A percentile compares a stretch with the other conserved stretches of the same genome.
Evolutionary conservation across 805 yeast genomes (phyloP).

Genomic region (Metschnikowia kofuensis): DNA sequence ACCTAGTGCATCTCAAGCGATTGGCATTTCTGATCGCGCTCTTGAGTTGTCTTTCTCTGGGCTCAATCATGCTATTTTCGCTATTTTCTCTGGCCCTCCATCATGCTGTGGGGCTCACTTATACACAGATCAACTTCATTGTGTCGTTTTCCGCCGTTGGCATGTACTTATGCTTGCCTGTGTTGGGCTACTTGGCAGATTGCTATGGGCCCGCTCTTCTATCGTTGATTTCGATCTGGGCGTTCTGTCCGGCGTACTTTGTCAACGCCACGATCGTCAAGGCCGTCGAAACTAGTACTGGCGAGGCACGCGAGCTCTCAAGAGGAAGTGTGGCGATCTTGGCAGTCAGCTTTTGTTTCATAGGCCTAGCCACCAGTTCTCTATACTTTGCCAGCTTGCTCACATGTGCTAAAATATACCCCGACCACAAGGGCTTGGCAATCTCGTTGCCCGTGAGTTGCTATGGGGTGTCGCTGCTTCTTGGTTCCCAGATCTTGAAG

Average conservation of each 20-base stretch:
- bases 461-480: conserved; percentile 77
- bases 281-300: conserved; percentile 5
- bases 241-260: conserved; percentile 69
- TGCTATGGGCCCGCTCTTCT: conserved; percentile 78
- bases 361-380: conserved; percentile 73
- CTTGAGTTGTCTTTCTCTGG: conserved; percentile 68
- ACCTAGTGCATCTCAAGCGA: conserved; percentile 40
- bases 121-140: conserved; percentile 64
- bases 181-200: conserved; percentile 79
- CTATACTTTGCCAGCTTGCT: conserved; percentile 67
- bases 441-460: conserved; percentile 86
- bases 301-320: background rate
- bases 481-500: conserved; percentile 63
- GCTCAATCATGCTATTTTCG: conserved; percentile 80
- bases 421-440: conserved; percentile 70
- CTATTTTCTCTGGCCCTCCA: conserved; percentile 72
- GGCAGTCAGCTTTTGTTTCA: conserved; percentile 51
- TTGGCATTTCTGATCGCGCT: conserved; percentile 58
- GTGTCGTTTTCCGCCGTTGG: conserved; percentile 77
- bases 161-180: conserved; percentile 79
- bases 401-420: conserved; percentile 85
- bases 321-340: conserved; percentile 40
- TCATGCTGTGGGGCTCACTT: conserved; percentile 54
- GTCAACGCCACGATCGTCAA: conserved; percentile 28
- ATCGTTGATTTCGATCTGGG: conserved; percentile 55